phyloP scores from a whole-genome alignment of 805 yeast genomes.

The Hyphopichia homilentoma region DNA sequence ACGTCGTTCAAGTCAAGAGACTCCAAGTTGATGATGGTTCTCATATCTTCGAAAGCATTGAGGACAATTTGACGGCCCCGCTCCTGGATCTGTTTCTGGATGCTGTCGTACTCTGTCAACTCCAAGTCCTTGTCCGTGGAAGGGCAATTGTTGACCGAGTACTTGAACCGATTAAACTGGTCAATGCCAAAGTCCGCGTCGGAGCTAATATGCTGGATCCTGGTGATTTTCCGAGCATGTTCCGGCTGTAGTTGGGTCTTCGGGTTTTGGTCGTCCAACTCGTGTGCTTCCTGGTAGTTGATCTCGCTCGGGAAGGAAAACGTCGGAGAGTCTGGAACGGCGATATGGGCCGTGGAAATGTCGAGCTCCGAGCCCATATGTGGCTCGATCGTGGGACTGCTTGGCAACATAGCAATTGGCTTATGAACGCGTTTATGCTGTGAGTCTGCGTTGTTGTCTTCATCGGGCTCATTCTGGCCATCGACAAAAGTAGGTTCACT shows the following conservation, averaged over 20 bases:
- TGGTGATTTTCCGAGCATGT: background rate
- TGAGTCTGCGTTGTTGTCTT: constrained; percentile 7
- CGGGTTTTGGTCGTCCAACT: background rate
- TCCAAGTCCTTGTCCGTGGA: constrained; percentile 30
- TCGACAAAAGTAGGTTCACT: constrained; percentile 11
- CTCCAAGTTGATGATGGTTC: constrained; percentile 45
- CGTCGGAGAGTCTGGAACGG: constrained; percentile 27
- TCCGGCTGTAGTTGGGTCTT: background rate
- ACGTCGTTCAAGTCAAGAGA: constrained; percentile 43
- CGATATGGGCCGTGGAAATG: constrained; percentile 15
- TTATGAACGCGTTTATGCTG: constrained; percentile 2
- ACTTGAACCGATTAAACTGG: constrained; percentile 38
- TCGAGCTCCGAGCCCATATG: constrained; percentile 29
- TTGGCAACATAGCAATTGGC: constrained; percentile 15
- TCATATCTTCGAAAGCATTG: constrained; percentile 45
- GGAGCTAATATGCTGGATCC: background rate
- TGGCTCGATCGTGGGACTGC: constrained; percentile 38
- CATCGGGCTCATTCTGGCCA: constrained; percentile 12
- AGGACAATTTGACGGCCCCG: constrained; percentile 42
- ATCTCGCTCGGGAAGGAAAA: constrained; percentile 3
- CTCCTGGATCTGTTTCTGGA: constrained; percentile 11
- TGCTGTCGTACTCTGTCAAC: constrained; percentile 16
- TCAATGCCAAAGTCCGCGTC: constrained; percentile 52
- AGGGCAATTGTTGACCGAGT: constrained; percentile 20
- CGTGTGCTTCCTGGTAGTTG: constrained; percentile 5